Base-by-base conservation (phyloP, 345 rosid species). In the Salix koriyanagi region DNA sequence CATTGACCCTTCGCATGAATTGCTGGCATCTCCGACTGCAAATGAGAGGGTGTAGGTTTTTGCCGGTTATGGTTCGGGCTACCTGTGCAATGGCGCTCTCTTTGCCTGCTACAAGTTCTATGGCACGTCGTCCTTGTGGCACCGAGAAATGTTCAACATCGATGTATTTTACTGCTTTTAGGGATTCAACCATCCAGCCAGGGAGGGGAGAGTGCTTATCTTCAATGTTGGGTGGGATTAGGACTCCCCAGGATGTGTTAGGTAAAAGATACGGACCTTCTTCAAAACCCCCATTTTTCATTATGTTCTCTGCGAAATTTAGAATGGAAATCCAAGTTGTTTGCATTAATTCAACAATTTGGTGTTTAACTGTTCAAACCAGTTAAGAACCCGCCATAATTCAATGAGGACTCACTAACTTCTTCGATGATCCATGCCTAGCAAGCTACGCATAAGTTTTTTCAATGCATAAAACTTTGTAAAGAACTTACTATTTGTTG, bases 21-120 rank as follows among this genome's bases (percentile, higher is more conserved):
- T 88, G 58, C 79, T 87, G 1, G 91, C 95, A 74, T 93, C 93
- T 1, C 98, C 98, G 0, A 90, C 89, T 2, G 76, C 73, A 65
- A 91, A 91, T 0, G 92, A 72, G 37, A 93, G 93, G 65, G 79
- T 86, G 14, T 93, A 89, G 65, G 75, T 76, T 65, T 65, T 83
- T 87, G 48, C 89, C 89, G 0, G 66, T 12, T 1, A 70, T 52
- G 34, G 97, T 93, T 21, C 84, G 80, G 16, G 84, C 87, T 2
- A 91, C 75, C 30, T 93, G 98, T 2, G 92, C 83, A 12, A 93
- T 67, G 21, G 93, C 91, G 39, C 98, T 90, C 52, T 93, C 98
- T 84, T 84, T 91, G 44, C 98, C 98, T 6, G 87, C 97, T 0
- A 90, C 87, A 0, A 93, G 93, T 77, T 93, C 95, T 2, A 82